phyloP scores from a whole-genome alignment of 2,329 filamentous ascomycete species.

The Talaromyces albobiverticillius region DNA sequence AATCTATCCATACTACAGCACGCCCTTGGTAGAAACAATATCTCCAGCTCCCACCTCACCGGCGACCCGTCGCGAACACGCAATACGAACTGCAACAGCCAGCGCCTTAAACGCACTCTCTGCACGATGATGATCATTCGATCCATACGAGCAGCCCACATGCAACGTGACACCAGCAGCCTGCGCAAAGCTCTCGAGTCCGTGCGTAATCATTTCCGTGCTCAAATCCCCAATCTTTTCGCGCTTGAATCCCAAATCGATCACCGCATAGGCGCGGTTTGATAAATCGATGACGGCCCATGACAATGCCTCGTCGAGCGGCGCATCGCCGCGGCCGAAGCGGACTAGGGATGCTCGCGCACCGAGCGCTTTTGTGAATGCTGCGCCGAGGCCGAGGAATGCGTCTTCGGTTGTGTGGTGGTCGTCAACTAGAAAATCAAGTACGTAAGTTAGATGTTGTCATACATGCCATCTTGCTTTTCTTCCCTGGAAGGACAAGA shows the following conservation, averaged over 20 bases:
- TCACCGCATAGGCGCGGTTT: constrained; percentile 81
- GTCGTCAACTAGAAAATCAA: constrained; percentile 85
- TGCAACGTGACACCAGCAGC: constrained; percentile 89
- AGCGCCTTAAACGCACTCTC: constrained; percentile 97
- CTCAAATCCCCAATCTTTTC: constrained; percentile 93
- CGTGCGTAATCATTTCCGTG: constrained; percentile 97
- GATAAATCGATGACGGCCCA: constrained; percentile 93
- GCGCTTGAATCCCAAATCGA: constrained; percentile 78
- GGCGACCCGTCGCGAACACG: constrained; percentile 67
- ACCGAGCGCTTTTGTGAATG: constrained; percentile 78
- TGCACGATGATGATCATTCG: constrained; percentile 93
- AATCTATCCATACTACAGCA: constrained; percentile 35
- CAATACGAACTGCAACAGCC: constrained; percentile 77
- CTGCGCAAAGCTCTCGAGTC: constrained; percentile 89
- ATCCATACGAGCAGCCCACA: constrained; percentile 84
- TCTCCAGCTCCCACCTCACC: constrained; percentile 86
- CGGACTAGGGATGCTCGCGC: constrained; percentile 77
- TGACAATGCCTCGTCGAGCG: constrained; percentile 91
- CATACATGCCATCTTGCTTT: no score
- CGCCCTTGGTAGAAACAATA: constrained; percentile 94
- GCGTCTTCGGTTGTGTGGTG: constrained; percentile 97
- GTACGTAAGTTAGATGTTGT: no score
- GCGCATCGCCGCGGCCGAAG: constrained; percentile 88
- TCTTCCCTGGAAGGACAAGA: not conserved
- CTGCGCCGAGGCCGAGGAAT: constrained; percentile 82